phyloP scores from a whole-genome alignment of 768 basidiomycete genomes.

The Kwoniella shandongensis region DNA sequence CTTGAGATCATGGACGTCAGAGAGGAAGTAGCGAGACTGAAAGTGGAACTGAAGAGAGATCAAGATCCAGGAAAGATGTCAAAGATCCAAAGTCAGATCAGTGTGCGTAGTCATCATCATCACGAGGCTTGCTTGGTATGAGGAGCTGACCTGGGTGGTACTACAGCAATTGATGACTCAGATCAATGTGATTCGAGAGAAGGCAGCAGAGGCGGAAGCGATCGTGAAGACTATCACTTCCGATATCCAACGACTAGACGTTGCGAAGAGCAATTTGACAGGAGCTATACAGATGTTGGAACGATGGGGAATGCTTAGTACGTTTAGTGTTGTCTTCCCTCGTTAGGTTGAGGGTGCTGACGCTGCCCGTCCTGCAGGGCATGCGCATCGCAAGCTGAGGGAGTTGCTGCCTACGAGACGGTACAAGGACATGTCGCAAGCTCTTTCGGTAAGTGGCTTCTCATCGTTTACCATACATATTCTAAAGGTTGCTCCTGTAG shows the following conservation, averaged over 20 bases:
- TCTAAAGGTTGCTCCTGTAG: slow-evolving; percentile 59
- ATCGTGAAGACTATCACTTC: slow-evolving; percentile 93
- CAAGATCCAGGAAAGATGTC: slow-evolving; percentile 89
- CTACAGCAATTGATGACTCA: slow-evolving; percentile 84
- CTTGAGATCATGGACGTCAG: slow-evolving; percentile 70
- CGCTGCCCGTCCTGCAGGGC: slow-evolving; percentile 59
- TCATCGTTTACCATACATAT: too few relatives aligned
- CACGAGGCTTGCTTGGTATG: not conserved
- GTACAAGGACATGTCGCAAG: slow-evolving; percentile 80
- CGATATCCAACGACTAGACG: slow-evolving; percentile 90
- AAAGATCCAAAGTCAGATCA: slow-evolving; percentile 92
- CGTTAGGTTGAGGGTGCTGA: slow-evolving; percentile 4
- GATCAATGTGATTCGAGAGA: slow-evolving; percentile 93
- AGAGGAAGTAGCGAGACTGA: slow-evolving; percentile 68
- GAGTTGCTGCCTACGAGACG: slow-evolving; percentile 72
- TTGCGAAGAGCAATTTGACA: slow-evolving; percentile 89
- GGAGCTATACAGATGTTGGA: slow-evolving; percentile 85
- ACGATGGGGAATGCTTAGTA: slow-evolving; percentile 90
- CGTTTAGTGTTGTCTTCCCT: slow-evolving; percentile 46
- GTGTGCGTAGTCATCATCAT: slow-evolving; percentile 59
- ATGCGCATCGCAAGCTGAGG: slow-evolving; percentile 77
- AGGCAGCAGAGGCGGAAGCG: slow-evolving; percentile 94
- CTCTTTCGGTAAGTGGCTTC: slow-evolving; percentile 66
- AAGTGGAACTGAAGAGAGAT: slow-evolving; percentile 66
- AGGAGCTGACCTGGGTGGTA: slow-evolving; percentile 6